Evolutionary conservation across 1,284 basidiomycete species (phyloP), one percentile per base, ranked within the genome.

Genomic region (Cryptococcus deneoformans): DNA sequence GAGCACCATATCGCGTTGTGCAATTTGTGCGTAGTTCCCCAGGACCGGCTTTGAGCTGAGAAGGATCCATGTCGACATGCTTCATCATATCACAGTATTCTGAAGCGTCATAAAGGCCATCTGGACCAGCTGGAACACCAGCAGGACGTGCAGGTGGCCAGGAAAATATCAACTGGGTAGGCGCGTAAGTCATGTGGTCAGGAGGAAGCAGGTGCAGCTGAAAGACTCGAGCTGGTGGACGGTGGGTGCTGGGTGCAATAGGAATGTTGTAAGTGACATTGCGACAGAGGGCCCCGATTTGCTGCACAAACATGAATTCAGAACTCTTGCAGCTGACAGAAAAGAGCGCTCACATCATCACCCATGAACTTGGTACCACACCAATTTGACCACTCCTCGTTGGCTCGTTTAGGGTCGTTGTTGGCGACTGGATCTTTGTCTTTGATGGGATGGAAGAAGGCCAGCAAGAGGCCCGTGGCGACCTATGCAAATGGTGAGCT

Each of bases 301-400:
- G 68, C 66, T 65, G 49, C 8, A 49, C 5, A 46, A 29, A 11
- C 34, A 29, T 7, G 29, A 12, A 10, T 16, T 49, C n/a, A 29
- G 46, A 24, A 40, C 42, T 34, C 12, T 3, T 10, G 0, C 5
- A 52, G 24, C 16, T 16, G 20, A 40, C 2, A 45, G 42, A 39
- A 35, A 52, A 46, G 10, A 7, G 16, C 5, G 68, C 77, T 63
- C 61, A 80, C 78, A 44, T 80, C 72, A 10, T 76, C 68, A 14
- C 68, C 70, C 70, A 81, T 77, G 7, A 57, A 62, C 1, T 72
- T 86, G 0, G 90, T 92, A 54, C 92, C 92, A 75, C 94, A 98
- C 87, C 89, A 96, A 75, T 96, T 97, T 9, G 90, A 85, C 94
- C 94, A 97, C 40, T 83, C 80, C 1, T 88, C 87, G 77, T 89